Percentiles rank a stretch among this genome's conserved stretches.
Evolutionary conservation across 169 alveolate species (phyloP).

Genomic region (Plasmodium cynomolgi): DNA sequence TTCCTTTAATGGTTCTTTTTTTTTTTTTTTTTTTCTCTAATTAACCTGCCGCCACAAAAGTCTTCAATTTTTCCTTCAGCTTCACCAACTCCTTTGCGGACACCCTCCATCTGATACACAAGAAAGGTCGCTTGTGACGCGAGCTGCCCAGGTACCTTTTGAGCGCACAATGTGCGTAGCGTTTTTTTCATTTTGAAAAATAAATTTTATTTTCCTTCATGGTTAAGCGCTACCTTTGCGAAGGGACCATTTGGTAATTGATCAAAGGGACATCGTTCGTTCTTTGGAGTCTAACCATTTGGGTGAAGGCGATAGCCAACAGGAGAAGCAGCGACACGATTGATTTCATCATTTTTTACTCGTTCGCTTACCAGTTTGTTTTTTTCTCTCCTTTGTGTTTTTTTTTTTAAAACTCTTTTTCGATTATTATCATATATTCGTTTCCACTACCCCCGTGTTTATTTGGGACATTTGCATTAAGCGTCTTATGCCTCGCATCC

Average conservation of each 20-base stretch:
- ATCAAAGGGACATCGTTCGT: conserved; percentile 48
- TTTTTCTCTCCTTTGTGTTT: no score
- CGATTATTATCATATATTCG: neutral
- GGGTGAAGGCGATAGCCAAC: conserved; percentile 6
- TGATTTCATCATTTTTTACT: conserved; percentile 20
- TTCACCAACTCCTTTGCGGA: conserved; percentile 58
- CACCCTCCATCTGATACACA: conserved; percentile 67
- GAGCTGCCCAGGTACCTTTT: neutral
- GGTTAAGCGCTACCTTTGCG: conserved; percentile 47
- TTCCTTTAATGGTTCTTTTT: neutral
- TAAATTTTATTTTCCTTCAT: neutral
- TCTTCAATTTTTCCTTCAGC: conserved; percentile 68
- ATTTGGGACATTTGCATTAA: neutral
- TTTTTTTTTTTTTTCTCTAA: neutral
- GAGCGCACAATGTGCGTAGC: neutral
- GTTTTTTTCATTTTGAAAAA: neutral
- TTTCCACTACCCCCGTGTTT: neutral
- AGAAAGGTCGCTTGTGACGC: neutral
- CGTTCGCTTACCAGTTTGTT: neutral
- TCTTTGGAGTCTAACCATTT: neutral
- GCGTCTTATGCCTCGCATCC: neutral
- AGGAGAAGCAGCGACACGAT: conserved; percentile 1
- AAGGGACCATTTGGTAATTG: conserved; percentile 75
- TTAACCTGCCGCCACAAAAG: conserved; percentile 69
- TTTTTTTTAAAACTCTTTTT: neutral